Percentiles rank a stretch among this genome's conserved stretches.
Evolutionary conservation across 78 protist genomes (phyloP).

Genomic region (Salpingoeca rosetta): DNA sequence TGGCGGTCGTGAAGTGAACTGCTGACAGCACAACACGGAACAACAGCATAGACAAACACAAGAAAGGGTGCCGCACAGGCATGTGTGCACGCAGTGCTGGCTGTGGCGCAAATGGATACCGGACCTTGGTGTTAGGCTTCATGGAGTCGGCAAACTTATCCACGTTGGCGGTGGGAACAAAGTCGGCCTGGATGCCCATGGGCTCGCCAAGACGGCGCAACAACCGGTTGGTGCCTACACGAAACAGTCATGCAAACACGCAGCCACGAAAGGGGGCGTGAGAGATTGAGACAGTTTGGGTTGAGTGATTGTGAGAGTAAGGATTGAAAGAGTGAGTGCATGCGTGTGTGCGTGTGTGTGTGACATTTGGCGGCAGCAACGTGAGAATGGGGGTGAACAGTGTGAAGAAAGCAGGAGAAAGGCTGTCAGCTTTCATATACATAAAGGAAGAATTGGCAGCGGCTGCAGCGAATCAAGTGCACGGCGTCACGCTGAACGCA

Average conservation of each 20-base stretch:
- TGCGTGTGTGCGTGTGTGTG: background rate
- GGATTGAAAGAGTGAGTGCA: background rate
- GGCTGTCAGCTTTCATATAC: too few species aligned
- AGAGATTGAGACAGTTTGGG: constrained; percentile 9
- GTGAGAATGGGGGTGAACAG: background rate
- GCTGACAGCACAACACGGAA: too few species aligned
- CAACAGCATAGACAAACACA: too few species aligned
- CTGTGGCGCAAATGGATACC: background rate
- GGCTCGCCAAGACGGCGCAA: background rate
- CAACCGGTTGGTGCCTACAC: constrained; percentile 46
- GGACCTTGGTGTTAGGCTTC: constrained; percentile 17
- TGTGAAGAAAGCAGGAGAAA: too few species aligned
- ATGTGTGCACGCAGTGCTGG: too few species aligned
- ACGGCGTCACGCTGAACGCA: background rate
- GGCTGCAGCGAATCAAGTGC: background rate
- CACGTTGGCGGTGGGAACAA: constrained; percentile 45
- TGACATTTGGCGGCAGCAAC: background rate
- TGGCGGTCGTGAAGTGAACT: too few species aligned
- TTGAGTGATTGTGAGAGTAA: background rate
- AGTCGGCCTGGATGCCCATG: constrained; percentile 21
- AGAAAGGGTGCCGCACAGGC: too few species aligned
- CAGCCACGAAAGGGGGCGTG: background rate
- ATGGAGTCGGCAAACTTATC: constrained; percentile 8
- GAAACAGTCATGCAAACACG: background rate
- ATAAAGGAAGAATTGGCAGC: too few species aligned